Conservation (phyloP, 352 stramenopile genomes). For the Salisapilia sapeloensis region DNA sequence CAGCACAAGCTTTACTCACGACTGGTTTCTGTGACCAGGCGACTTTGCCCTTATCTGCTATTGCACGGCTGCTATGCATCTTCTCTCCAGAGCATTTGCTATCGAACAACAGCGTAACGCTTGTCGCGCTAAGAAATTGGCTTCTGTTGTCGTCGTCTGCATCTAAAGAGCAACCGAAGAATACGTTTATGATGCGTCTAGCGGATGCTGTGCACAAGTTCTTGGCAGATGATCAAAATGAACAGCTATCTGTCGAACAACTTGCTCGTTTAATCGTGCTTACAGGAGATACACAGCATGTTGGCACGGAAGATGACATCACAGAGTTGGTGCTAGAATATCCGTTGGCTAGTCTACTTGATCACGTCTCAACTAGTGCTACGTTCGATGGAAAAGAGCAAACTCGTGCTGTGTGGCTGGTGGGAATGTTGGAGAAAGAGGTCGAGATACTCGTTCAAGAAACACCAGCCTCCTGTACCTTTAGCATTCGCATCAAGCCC, state of each 20-base stretch:
- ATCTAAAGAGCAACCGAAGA: slow-evolving; percentile 1
- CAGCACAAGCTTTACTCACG: slow-evolving; percentile 32
- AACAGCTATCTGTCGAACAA: slow-evolving; percentile 9
- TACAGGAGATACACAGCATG: slow-evolving; percentile 6
- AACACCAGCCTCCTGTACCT: too few relatives aligned
- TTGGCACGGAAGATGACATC: too few relatives aligned
- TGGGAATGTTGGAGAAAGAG: slow-evolving; percentile 22
- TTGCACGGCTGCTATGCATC: slow-evolving; percentile 32
- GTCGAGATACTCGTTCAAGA: slow-evolving; percentile 3
- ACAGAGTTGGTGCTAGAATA: slow-evolving; percentile 2
- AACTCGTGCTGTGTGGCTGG: slow-evolving; percentile 16
- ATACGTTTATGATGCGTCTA: slow-evolving; percentile 4
- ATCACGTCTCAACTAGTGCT: background rate
- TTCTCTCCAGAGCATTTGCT: slow-evolving; percentile 23
- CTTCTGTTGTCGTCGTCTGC: too few relatives aligned
- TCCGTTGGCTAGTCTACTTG: slow-evolving; percentile 3
- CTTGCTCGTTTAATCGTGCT: slow-evolving; percentile 29
- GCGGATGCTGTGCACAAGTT: slow-evolving; percentile 7
- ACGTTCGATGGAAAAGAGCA: slow-evolving; percentile 6
- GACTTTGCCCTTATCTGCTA: slow-evolving; percentile 12
- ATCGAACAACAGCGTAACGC: slow-evolving; percentile 6
- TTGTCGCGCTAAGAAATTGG: slow-evolving; percentile 15
- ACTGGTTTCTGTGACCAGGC: slow-evolving; percentile 20
- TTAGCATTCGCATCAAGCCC: too few relatives aligned
- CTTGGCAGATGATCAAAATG: slow-evolving; percentile 2